Conservation (phyloP, 163 green algal species). For the Volvox carteri region DNA sequence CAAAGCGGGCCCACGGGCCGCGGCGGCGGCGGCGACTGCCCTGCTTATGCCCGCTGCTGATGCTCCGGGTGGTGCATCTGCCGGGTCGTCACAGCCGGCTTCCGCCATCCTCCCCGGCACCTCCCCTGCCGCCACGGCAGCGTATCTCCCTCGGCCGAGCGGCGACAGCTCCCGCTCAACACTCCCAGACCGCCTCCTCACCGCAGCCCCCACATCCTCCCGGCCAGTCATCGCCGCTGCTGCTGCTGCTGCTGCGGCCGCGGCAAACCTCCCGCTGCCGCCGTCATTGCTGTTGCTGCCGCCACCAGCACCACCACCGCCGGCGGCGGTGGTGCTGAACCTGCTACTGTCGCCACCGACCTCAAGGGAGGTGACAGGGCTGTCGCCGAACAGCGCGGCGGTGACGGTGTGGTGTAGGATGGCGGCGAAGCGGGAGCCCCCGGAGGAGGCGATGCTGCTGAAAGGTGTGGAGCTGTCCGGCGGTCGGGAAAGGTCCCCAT, state of each 20-base stretch:
- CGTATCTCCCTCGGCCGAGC: too few relatives aligned
- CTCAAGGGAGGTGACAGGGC: conserved; percentile 6
- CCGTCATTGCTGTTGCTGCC: background rate
- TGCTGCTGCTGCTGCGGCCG: background rate
- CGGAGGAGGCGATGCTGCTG: conserved; percentile 29
- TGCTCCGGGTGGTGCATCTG: too few relatives aligned
- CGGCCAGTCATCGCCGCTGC: background rate
- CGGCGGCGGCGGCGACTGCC: background rate
- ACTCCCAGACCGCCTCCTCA: too few relatives aligned
- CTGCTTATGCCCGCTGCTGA: too few relatives aligned
- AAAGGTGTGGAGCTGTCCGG: background rate
- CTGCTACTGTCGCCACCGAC: background rate
- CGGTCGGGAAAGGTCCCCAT: background rate
- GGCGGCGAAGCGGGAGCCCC: conserved; percentile 20
- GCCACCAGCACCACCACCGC: background rate
- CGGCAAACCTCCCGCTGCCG: background rate
- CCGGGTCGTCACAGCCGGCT: too few relatives aligned
- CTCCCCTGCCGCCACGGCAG: too few relatives aligned
- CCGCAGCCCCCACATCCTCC: too few relatives aligned
- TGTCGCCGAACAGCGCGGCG: conserved; percentile 37
- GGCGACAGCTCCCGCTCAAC: too few relatives aligned
- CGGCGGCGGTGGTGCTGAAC: background rate
- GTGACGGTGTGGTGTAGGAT: conserved; percentile 49
- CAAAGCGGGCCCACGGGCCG: too few relatives aligned
- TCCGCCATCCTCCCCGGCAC: too few relatives aligned